Conservation (phyloP, 2,329 filamentous ascomycete genomes). For the Parastagonospora nodorum region DNA sequence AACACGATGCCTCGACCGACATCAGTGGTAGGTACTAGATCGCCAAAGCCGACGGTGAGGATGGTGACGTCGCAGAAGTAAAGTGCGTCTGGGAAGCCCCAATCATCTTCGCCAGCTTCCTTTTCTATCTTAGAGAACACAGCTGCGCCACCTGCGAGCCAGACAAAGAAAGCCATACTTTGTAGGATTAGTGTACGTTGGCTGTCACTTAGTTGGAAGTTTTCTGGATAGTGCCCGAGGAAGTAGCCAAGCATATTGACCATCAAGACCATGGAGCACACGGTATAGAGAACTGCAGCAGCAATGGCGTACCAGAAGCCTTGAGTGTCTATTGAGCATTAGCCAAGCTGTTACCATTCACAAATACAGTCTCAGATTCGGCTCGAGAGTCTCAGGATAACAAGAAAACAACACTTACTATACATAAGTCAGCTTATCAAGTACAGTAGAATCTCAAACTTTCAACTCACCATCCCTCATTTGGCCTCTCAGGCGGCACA, state of each 20-base stretch:
- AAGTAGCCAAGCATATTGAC: slow-evolving; percentile 80
- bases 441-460: background rate
- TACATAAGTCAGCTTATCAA: background rate
- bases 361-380: background rate
- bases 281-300: slow-evolving; percentile 77
- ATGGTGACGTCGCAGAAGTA: slow-evolving; percentile 54
- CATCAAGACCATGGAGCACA: slow-evolving; percentile 76
- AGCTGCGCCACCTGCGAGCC: slow-evolving; percentile 76
- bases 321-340: slow-evolving; percentile 63
- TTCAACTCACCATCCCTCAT: slow-evolving; percentile 51
- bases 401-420: background rate
- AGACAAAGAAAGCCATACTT: slow-evolving; percentile 83
- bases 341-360: background rate
- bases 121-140: slow-evolving; percentile 73
- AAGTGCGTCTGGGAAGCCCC: slow-evolving; percentile 74
- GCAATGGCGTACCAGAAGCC: slow-evolving; percentile 88
- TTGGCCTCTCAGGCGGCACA: slow-evolving; percentile 52
- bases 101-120: slow-evolving; percentile 52
- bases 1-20: slow-evolving; percentile 74
- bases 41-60: slow-evolving; percentile 51
- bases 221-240: slow-evolving; percentile 74
- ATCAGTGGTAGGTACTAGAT: slow-evolving; percentile 61
- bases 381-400: no score
- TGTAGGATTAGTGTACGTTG: slow-evolving; percentile 90
- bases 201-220: slow-evolving; percentile 77